phyloP scores from a whole-genome alignment of 768 basidiomycete species.

The Amanita molliuscula region DNA sequence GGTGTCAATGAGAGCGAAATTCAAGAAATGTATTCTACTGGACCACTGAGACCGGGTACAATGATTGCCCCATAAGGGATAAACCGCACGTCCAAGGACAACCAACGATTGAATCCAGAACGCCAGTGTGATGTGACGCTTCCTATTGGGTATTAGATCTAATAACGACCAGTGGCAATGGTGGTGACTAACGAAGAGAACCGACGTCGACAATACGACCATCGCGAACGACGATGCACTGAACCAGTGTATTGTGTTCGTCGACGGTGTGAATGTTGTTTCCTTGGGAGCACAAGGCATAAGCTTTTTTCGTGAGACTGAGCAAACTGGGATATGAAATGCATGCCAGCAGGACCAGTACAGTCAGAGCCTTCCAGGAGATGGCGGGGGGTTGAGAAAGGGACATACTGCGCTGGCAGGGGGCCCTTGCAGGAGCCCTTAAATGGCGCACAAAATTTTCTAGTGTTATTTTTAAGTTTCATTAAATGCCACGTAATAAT shows the following conservation, averaged over 20 bases:
- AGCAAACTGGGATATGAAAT: neutral
- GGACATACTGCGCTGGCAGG: too few species aligned
- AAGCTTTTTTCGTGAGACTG: constrained; percentile 13
- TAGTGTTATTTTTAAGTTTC: too few species aligned
- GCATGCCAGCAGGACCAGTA: neutral
- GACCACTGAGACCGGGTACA: constrained; percentile 66
- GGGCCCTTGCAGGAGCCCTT: too few species aligned
- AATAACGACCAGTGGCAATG: constrained; percentile 11
- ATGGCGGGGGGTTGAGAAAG: neutral
- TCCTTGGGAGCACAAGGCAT: constrained; percentile 55
- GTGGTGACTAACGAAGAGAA: constrained; percentile 35
- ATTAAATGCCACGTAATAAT: neutral
- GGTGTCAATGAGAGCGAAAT: neutral
- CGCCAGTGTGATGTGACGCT: constrained; percentile 11
- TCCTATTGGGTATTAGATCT: constrained; percentile 23
- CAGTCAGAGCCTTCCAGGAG: neutral
- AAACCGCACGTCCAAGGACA: constrained; percentile 30
- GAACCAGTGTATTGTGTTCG: constrained; percentile 31
- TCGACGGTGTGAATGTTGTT: constrained; percentile 63
- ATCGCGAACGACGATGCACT: constrained; percentile 55
- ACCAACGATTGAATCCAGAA: neutral
- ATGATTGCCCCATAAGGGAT: constrained; percentile 48
- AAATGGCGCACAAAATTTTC: too few species aligned
- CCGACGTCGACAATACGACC: constrained; percentile 44
- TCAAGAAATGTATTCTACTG: constrained; percentile 13